Evolutionary conservation across 441 rosid species (phyloP), one percentile per base, ranked within the genome.

Genomic region (Euphorbia corollata): DNA sequence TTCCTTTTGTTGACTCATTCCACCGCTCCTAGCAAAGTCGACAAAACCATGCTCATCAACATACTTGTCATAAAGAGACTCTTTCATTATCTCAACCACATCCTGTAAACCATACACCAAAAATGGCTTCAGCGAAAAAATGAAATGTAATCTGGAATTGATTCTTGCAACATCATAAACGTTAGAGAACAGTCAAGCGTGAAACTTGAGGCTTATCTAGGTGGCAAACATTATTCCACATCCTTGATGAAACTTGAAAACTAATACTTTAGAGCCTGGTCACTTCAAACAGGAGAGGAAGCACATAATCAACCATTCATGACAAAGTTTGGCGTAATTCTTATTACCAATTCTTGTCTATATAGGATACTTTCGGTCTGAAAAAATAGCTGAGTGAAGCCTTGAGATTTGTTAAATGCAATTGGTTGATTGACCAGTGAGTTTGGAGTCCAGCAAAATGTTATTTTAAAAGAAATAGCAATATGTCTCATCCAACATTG

Each of bases 1-100:
- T 80, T 94, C 99, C 71, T 89, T 94, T 74, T 89, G 99, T 73
- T 88, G 96, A 76, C 99, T 94, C 99, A 91, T 94, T 70, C 98
- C 99, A 32, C 99, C 97, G 63, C 98, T 89, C 64, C 97, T 86
- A 72, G 91, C 92, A 67, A 88, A 94, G 83, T 94, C 98, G 74
- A 94, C 94, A 71, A 79, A 64, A 68, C 99, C 99, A 75, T 91
- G 94, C 81, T 94, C 99, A 68, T 94, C 97, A 54, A 89, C 84
- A 75, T 83, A 91, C 80, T 90, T 88, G 74, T 91, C 99, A 22
- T 89, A 89, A 54, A 94, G 71, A 32, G 99, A 94, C 79, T 88
- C 98, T 74, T 87, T 91, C 99, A 94, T 94, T 75, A 94, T 91
- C 74, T 91, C 98, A 57, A 94, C 98, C 53, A 84, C 99, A 71